Evolutionary conservation across 352 stramenopile species (phyloP), one percentile per base, ranked within the genome.

Genomic region (Phytophthora brassicae): DNA sequence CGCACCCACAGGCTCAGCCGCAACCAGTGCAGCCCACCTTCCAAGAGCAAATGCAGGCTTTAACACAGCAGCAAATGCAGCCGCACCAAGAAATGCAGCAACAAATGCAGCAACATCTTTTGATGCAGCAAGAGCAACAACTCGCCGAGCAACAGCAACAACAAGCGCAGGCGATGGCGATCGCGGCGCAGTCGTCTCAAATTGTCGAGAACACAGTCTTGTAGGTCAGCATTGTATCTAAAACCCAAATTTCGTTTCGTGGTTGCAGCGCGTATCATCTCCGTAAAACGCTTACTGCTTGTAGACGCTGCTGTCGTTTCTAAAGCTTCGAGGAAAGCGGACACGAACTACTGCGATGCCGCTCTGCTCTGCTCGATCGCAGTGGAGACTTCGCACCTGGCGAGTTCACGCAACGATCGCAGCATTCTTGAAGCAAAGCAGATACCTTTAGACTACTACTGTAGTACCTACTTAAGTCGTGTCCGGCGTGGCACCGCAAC

Each of bases 21-120:
- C 13, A 11, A 17, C 33, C 33, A 13, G 11, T 16, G 9, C 33
- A 39, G 33, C 33, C 11, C 26, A n/a, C 8, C 26, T 57, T 56
- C 29, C 53, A 61, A 22, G 22, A 71, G 45, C 52, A 47, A 13
- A 52, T 66, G 23, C 62, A 65, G 43, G 20, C 49, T 22, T 64
- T 47, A 11, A 28, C 57, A 42, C 44, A 68, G 28, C 61, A 73
- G 20, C 58, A 72, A 39, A 63, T 69, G 39, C 68, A 75, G 38
- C 68, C 64, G 42, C 64, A 71, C 24, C 63, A 64, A n/a, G 56
- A 74, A 51, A 46, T 62, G 4, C 59, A 72, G 29, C 60, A 70
- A 52, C 60, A 70, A 52, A 60, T 68, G 33, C 61, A 74, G 26
- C 61, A 74, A 42, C 63, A 75, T 33, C 62, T 75, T 31, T 45